Conservation (phyloP, 805 yeast genomes). For the Candida insectorum region DNA sequence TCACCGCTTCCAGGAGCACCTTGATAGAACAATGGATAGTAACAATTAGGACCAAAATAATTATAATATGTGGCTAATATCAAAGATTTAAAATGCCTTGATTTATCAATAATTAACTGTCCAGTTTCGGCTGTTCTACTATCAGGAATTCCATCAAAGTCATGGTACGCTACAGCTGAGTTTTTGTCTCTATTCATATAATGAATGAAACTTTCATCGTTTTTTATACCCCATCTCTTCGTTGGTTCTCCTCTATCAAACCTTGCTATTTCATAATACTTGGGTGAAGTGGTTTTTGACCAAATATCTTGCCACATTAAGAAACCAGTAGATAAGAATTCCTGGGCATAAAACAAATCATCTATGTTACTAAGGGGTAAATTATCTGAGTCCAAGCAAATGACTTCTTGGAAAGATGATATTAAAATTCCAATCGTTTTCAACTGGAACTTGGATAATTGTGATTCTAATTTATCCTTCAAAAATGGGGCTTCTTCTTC, state of each 20-base stretch:
- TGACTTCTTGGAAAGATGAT: conserved; percentile 30
- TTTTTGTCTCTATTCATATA: conserved; percentile 17
- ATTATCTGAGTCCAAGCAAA: conserved; percentile 32
- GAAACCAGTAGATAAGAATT: conserved; percentile 23
- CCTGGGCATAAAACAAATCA: conserved; percentile 18
- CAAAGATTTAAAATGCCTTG: conserved; percentile 27
- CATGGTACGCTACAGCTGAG: conserved; percentile 25
- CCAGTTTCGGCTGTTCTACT: conserved; percentile 31
- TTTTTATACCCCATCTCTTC: conserved; percentile 26
- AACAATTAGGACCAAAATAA: conserved; percentile 24
- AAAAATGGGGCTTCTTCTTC: conserved; percentile 14
- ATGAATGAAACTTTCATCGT: conserved; percentile 20
- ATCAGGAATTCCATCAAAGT: conserved; percentile 28
- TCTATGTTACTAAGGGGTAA: conserved; percentile 31
- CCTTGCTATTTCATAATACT: conserved; percentile 30
- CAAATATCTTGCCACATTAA: conserved; percentile 36
- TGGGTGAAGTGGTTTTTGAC: conserved; percentile 31
- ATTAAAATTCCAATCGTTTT: conserved; percentile 30
- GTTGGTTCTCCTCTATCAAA: conserved; percentile 25
- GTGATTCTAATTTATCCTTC: neutral
- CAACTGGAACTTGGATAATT: conserved; percentile 20
- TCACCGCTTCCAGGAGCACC: conserved; percentile 34
- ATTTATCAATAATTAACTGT: conserved; percentile 33
- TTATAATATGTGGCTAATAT: conserved; percentile 34
- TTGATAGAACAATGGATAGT: conserved; percentile 31